Base-by-base conservation (phyloP, 352 stramenopile species). In the Globisporangium nodosum region DNA sequence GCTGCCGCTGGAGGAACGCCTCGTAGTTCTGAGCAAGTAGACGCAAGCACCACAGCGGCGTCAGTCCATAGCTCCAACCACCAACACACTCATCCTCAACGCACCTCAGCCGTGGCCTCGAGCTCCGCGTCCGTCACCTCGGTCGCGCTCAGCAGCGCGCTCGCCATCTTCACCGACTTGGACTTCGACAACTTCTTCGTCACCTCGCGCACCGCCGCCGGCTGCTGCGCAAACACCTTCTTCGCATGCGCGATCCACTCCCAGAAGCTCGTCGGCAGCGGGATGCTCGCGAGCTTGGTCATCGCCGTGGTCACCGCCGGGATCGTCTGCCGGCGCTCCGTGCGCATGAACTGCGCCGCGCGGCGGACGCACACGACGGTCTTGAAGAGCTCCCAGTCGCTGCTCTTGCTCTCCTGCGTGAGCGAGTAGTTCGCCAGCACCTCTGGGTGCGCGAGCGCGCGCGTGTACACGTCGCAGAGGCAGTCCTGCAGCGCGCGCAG, bases 331-430 rank as follows among this genome's bases (percentile, higher is more conserved):
- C 74, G 75, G 7, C 58, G 67, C 60, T 85, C 67, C 27, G 70
- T 61, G 52, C 76, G 76, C 74, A 85, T 79, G 55, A 89, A 89
- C 31, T 81, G 59, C 35, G 66, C 65, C 11, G 79, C 79, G 47
- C 76, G 60, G 33, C 79, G 76, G n/a, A 86, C 54, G 42, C 79
- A 89, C 40, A 80, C 58, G 18, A 80, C 21, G 24, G 60, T 55
- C 33, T 64, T 42, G 40, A 80, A 51, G 20, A 72, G 52, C 56
- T 54, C 33, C 49, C 66, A 54, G 48, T 65, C 68, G 35, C 39
- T 55, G 8, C 64, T 51, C 13, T 54, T 52, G 54, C 42, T 53
- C 55, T 72, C 66, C 3, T 70, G 59, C 1, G 30, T 52, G 15
- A n/a, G 20, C 4, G 46, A 20, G 52, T 54, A 43, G n/a, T 31